Evolutionary conservation across 129 eudicot genomes (phyloP).

Genomic region (Rutidosis leptorrhynchoides): DNA sequence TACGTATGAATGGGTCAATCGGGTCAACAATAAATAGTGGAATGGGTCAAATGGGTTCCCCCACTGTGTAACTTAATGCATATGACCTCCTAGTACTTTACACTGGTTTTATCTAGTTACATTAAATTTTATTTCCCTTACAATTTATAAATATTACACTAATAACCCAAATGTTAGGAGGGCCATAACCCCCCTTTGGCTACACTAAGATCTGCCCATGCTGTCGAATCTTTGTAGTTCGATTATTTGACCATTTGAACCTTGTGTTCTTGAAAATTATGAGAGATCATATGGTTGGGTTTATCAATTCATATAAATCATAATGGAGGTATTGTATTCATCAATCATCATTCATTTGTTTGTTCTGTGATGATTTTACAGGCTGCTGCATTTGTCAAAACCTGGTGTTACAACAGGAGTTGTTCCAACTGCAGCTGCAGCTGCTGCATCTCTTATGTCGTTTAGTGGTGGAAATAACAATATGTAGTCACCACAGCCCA

Average conservation of each 20-base stretch:
- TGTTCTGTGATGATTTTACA: constrained; percentile 27
- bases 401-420: constrained; percentile 88
- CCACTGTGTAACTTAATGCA: not conserved
- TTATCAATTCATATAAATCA: not conserved
- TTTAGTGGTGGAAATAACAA: constrained; percentile 69
- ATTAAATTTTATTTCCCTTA: no score
- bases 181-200: no score
- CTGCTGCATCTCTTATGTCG: constrained; percentile 92
- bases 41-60: not conserved
- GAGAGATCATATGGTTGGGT: not conserved
- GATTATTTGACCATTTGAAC: not conserved
- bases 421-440: constrained; percentile 95
- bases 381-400: constrained; percentile 89
- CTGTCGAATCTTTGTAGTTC: not conserved
- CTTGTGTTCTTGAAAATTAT: not conserved
- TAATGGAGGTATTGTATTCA: not conserved
- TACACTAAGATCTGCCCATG: no score
- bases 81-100: no score
- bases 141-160: no score
- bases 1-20: not conserved
- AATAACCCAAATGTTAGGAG: no score
- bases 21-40: not conserved
- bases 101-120: not conserved
- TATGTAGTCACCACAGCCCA: constrained; percentile 32
- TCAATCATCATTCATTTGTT: not conserved